These are phyloP conservation scores for Colletotrichum liaoningense DNA, from an alignment of 2,329 filamentous ascomycete genomes.

Conservation along the genomic window DNA sequence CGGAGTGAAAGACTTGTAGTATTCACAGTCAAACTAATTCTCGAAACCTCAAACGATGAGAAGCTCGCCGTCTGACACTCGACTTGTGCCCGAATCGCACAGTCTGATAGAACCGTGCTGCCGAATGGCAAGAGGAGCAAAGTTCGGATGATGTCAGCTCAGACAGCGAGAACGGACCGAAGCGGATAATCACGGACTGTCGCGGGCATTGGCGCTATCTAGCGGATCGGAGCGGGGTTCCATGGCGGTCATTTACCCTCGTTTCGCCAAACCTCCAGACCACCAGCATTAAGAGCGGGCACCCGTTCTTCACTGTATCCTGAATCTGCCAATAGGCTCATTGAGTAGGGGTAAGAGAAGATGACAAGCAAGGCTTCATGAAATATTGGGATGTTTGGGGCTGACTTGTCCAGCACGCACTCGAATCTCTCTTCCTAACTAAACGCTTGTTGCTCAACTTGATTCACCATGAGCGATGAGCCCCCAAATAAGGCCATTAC, in stretches of 20 bases:
- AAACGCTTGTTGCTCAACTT: not conserved
- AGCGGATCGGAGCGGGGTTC: not conserved
- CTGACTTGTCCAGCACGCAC: not conserved
- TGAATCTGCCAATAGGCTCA: not conserved
- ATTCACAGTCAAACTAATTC: not conserved
- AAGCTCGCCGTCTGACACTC: not conserved
- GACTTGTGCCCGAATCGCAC: not conserved
- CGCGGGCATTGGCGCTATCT: not conserved
- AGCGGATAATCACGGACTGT: not conserved
- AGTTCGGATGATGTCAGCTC: not conserved
- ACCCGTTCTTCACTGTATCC: not conserved
- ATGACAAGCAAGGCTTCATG: not conserved
- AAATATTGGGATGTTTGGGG: not conserved
- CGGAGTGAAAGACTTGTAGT: not conserved
- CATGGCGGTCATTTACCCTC: not conserved
- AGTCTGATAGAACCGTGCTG: not conserved
- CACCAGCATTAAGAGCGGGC: not conserved
- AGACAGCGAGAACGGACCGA: not conserved
- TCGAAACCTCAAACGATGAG: not conserved
- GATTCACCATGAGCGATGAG: not conserved
- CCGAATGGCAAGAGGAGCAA: not conserved
- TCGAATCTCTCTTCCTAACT: not conserved
- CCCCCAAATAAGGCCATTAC: not conserved
- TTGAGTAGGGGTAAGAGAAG: not conserved
- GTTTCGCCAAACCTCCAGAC: not conserved